Base-by-base conservation (phyloP, 768 basidiomycete species). In the Lactifluus subvellereus region DNA sequence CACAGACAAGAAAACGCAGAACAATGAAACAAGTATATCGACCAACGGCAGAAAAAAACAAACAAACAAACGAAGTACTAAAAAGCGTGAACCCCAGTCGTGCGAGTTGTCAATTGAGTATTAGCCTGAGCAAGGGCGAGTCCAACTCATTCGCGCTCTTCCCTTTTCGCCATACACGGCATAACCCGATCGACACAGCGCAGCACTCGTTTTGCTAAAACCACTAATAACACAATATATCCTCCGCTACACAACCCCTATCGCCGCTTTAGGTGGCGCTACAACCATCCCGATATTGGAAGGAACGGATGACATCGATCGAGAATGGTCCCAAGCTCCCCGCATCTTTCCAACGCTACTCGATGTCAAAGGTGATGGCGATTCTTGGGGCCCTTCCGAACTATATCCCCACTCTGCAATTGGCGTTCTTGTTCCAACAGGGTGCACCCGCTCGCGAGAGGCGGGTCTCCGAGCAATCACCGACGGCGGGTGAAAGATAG, bases 251-350 rank as follows among this genome's bases (percentile, higher is more conserved):
- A 54, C 49, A 22, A 8, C 2, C 48, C 42, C 43, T 9, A 78
- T 79, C 10, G 74, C 82, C 38, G 80, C 82, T 70, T 78, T 75
- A 30, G 80, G 76, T 54, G 77, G 75, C 43, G 77, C 72, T 58
- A 86, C 68, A 60, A 86, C 59, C 42, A 70, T 73, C 58, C 78
- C 79, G 61, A 83, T 77, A 64, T 84, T 78, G 13, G 13, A 50
- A 30, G 22, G 11, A 27, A 50, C 27, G 13, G 79, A 67, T 85
- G 81, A 68, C 84, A 81, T 84, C 85, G 27, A 27, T 27, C 27
- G 27, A 27, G 27, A 27, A 27, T 27, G 27, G 3, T 27, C 27
- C 27, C 27, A 27, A 27, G 27, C 2, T 27, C 83, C 83, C 18
- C 83, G 77, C 45, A 74, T 49, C 47, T 16, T 63, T 50, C 61